Evolutionary conservation across 805 yeast species (phyloP).

Genomic region (Teunomyces atbi): DNA sequence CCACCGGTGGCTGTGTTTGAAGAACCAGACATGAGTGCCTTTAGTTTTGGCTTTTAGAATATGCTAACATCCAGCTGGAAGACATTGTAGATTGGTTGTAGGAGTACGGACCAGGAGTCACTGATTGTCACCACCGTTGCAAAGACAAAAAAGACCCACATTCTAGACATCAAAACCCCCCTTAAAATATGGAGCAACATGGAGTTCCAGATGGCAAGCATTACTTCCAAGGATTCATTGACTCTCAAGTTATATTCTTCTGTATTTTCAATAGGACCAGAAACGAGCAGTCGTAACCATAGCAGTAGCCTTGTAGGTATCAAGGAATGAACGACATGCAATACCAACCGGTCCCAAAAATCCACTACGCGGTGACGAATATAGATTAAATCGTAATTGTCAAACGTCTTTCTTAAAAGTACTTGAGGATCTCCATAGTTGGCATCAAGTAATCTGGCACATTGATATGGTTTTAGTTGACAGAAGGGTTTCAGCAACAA

Average conservation of each 20-base stretch:
- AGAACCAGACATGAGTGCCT: slow-evolving; percentile 78
- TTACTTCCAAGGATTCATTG: slow-evolving; percentile 13
- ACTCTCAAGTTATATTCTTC: slow-evolving; percentile 9
- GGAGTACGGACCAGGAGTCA: slow-evolving; percentile 11
- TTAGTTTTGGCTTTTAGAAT: slow-evolving; percentile 43
- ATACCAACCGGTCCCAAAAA: slow-evolving; percentile 3
- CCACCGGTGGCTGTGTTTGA: slow-evolving; percentile 58
- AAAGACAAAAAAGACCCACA: slow-evolving; percentile 18
- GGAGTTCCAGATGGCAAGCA: slow-evolving; percentile 17
- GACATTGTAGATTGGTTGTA: slow-evolving; percentile 6
- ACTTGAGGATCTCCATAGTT: not conserved
- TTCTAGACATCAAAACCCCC: slow-evolving; percentile 15
- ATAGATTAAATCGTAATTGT: slow-evolving; percentile 16
- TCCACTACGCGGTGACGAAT: slow-evolving; percentile 11
- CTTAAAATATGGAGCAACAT: slow-evolving; percentile 14
- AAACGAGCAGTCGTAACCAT: slow-evolving; percentile 8
- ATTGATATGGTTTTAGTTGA: slow-evolving; percentile 10
- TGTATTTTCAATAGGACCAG: slow-evolving; percentile 1
- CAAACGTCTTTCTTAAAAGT: slow-evolving; percentile 7
- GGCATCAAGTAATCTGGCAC: slow-evolving; percentile 4
- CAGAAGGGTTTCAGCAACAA: slow-evolving; percentile 15
- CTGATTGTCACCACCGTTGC: slow-evolving; percentile 12
- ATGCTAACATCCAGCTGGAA: not conserved
- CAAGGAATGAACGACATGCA: not conserved
- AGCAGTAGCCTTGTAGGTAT: slow-evolving; percentile 5